Conservation (phyloP, 202 grass and related monocot species). For the Panicum virgatum region DNA sequence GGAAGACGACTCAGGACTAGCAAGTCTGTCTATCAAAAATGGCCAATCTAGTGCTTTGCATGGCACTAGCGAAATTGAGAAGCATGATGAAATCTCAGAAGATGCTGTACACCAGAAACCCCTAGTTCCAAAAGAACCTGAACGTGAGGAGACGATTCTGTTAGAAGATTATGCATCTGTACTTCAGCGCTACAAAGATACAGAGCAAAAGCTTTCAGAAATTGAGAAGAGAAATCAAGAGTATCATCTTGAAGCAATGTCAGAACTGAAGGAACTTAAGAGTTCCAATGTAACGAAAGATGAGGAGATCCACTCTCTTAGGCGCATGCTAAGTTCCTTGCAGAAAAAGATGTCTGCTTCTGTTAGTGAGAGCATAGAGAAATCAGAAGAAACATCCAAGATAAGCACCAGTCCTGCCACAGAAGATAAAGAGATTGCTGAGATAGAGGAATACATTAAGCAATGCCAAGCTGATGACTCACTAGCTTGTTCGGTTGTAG, state of each 20-base stretch:
- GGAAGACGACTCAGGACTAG: conserved; percentile 9
- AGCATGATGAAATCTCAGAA: conserved; percentile 35
- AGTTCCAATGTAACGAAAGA: conserved; percentile 76
- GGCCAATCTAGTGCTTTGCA: conserved; percentile 12
- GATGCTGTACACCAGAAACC: conserved; percentile 36
- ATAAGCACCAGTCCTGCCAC: conserved; percentile 42
- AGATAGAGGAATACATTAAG: conserved; percentile 72
- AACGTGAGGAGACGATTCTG: conserved; percentile 57
- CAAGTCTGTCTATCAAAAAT: background rate
- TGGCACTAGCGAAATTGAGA: background rate
- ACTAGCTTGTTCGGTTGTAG: conserved; percentile 39
- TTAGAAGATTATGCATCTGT: conserved; percentile 55
- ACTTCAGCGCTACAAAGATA: conserved; percentile 68
- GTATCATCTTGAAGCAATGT: conserved; percentile 64
- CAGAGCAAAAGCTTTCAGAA: conserved; percentile 60
- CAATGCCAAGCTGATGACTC: conserved; percentile 52
- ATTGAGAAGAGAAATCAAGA: conserved; percentile 68
- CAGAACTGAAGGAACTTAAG: conserved; percentile 74
- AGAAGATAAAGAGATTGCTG: conserved; percentile 45
- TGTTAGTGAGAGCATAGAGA: conserved; percentile 47
- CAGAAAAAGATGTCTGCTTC: conserved; percentile 53
- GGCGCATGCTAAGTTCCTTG: conserved; percentile 76
- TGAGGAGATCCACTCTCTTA: conserved; percentile 76
- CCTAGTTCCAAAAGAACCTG: conserved; percentile 37
- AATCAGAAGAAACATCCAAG: conserved; percentile 41